Percentiles rank a stretch among this genome's conserved stretches.
Evolutionary conservation across 805 yeast genomes (phyloP).

Genomic region (Blastobotrys robertii): DNA sequence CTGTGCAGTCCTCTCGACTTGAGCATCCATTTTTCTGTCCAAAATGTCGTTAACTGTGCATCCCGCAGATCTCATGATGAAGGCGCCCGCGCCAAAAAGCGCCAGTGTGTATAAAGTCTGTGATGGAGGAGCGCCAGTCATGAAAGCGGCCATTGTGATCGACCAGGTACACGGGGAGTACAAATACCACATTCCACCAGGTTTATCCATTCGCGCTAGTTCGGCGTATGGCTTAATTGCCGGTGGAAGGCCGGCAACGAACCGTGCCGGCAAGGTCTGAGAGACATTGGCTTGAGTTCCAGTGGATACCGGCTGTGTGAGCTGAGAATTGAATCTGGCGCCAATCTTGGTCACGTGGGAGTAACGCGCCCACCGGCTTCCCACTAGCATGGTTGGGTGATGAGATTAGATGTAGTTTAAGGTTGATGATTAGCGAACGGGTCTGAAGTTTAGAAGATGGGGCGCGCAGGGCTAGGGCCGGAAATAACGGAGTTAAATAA

Average conservation of each 20-base stretch:
- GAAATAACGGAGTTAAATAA: too few relatives aligned
- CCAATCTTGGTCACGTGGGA: too few relatives aligned
- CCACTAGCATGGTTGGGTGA: too few relatives aligned
- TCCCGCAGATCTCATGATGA: conserved; percentile 96
- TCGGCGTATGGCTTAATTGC: conserved; percentile 84
- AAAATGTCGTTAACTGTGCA: conserved; percentile 88
- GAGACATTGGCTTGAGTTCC: too few relatives aligned
- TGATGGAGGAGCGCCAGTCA: conserved; percentile 53
- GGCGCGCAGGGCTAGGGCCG: too few relatives aligned
- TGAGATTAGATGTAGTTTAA: too few relatives aligned
- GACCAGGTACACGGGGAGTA: conserved; percentile 89
- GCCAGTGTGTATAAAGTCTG: conserved; percentile 53
- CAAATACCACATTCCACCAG: conserved; percentile 86
- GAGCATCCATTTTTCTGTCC: conserved; percentile 72
- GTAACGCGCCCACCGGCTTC: too few relatives aligned
- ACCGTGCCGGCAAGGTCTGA: conserved; percentile 22
- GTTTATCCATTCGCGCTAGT: conserved; percentile 83
- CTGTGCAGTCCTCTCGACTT: conserved; percentile 80
- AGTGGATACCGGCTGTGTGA: too few relatives aligned
- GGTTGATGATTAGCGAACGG: too few relatives aligned
- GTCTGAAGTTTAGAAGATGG: too few relatives aligned
- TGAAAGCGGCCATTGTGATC: conserved; percentile 76
- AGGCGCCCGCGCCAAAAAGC: conserved; percentile 73
- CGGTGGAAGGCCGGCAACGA: conserved; percentile 45
- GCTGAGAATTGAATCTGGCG: too few relatives aligned